Conservation (phyloP, 83 land plant species). For the Diphasiastrum complanatum region DNA sequence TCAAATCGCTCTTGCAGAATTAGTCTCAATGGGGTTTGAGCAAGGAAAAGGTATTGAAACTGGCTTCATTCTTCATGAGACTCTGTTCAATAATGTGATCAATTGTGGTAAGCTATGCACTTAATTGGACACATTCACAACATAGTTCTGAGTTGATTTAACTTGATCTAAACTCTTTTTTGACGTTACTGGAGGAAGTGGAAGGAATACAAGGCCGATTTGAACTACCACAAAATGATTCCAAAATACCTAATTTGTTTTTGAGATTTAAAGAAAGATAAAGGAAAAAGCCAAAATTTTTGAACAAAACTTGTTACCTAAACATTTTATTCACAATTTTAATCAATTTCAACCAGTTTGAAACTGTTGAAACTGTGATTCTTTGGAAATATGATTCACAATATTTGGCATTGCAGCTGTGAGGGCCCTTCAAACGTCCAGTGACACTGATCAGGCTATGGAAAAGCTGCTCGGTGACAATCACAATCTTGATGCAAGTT, state of each 20-base stretch:
- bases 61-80: too few relatives aligned
- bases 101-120: background rate
- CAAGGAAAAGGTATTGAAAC: constrained; percentile 45
- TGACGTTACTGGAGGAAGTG: too few relatives aligned
- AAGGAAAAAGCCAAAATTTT: too few relatives aligned
- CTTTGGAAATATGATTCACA: background rate
- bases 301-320: too few relatives aligned
- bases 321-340: too few relatives aligned
- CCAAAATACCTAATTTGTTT: too few relatives aligned
- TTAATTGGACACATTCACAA: background rate
- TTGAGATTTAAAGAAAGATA: too few relatives aligned
- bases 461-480: constrained; percentile 15
- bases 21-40: constrained; percentile 74
- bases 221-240: too few relatives aligned
- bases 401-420: constrained; percentile 16
- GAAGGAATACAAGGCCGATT: too few relatives aligned
- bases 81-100: background rate
- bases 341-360: background rate
- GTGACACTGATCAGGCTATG: constrained; percentile 13
- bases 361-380: background rate
- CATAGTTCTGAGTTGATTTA: too few relatives aligned
- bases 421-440: constrained; percentile 17
- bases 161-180: too few relatives aligned
- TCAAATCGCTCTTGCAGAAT: constrained; percentile 39
- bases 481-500: too few relatives aligned